phyloP scores from a whole-genome alignment of 306 rosid species.

The Herpetospermum pedunculosum region DNA sequence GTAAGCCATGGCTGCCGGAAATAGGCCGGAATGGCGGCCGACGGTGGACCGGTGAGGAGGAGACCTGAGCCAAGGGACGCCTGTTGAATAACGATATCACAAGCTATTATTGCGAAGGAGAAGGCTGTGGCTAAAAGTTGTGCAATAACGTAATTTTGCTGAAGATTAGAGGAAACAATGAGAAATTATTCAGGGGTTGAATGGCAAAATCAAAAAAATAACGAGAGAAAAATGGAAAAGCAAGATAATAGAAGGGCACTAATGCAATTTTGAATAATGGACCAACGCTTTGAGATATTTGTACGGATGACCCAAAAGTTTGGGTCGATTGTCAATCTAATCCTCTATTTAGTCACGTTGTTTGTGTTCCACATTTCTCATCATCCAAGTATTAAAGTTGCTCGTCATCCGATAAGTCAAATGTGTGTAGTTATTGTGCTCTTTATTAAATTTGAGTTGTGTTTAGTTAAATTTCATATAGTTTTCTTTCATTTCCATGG shows the following conservation, averaged over 20 bases:
- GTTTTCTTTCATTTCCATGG: no score
- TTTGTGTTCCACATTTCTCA: no score
- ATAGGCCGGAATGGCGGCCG: neutral
- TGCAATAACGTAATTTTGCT: neutral
- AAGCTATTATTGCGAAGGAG: neutral
- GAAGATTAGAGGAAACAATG: neutral
- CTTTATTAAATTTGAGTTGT: no score
- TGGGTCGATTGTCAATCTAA: no score
- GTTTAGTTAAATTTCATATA: no score
- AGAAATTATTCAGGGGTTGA: neutral
- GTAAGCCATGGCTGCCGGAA: slow-evolving; percentile 34
- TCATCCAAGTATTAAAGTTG: no score
- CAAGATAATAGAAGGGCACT: neutral
- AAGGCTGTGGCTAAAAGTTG: neutral
- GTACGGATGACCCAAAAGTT: no score
- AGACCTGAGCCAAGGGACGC: neutral
- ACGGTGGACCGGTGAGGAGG: neutral
- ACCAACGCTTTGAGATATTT: no score
- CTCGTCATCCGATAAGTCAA: no score
- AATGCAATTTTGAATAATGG: neutral
- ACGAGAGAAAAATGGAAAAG: neutral
- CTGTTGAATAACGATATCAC: neutral
- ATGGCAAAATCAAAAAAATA: neutral
- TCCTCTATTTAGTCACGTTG: no score
- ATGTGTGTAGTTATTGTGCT: no score